These are phyloP conservation scores for Saturnispora quitensis DNA, from an alignment of 805 yeast species.

Conservation along the genomic window DNA sequence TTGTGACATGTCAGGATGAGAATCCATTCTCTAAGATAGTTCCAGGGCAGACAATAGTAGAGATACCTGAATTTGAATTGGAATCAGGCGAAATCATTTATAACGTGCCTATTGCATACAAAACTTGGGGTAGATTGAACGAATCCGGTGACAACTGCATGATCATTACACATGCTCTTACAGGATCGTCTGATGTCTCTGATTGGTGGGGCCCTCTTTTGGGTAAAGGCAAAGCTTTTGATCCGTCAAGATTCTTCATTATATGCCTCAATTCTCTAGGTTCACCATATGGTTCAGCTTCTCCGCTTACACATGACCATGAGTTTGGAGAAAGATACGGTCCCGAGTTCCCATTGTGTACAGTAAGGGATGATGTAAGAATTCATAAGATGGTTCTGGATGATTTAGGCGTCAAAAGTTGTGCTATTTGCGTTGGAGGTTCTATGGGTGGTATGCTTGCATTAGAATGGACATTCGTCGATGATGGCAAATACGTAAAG, in stretches of 20 bases:
- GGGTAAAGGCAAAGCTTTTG: slow-evolving; percentile 82
- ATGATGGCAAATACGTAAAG: slow-evolving; percentile 57
- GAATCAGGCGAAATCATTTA: slow-evolving; percentile 73
- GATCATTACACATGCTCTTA: slow-evolving; percentile 91
- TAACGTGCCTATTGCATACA: slow-evolving; percentile 87
- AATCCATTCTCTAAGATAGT: slow-evolving; percentile 70
- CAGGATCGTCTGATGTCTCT: slow-evolving; percentile 89
- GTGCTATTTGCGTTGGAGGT: slow-evolving; percentile 89
- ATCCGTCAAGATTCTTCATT: slow-evolving; percentile 78
- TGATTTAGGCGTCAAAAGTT: slow-evolving; percentile 62
- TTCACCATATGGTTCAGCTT: slow-evolving; percentile 92
- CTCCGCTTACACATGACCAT: slow-evolving; percentile 80
- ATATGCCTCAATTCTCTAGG: slow-evolving; percentile 90
- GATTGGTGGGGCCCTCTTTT: slow-evolving; percentile 99
- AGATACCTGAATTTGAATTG: slow-evolving; percentile 61
- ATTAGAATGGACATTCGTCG: slow-evolving; percentile 67
- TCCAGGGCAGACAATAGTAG: slow-evolving; percentile 66
- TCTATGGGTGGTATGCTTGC: slow-evolving; percentile 99
- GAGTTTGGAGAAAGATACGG: slow-evolving; percentile 73
- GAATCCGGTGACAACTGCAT: slow-evolving; percentile 61
- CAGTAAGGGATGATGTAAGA: slow-evolving; percentile 86
- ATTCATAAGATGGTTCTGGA: slow-evolving; percentile 74
- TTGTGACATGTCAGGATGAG: slow-evolving; percentile 38
- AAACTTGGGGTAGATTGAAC: slow-evolving; percentile 89
- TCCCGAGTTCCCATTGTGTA: slow-evolving; percentile 89